Evolutionary conservation across 169 alveolate species (phyloP).

Genomic region (Plasmodium reichenowi): DNA sequence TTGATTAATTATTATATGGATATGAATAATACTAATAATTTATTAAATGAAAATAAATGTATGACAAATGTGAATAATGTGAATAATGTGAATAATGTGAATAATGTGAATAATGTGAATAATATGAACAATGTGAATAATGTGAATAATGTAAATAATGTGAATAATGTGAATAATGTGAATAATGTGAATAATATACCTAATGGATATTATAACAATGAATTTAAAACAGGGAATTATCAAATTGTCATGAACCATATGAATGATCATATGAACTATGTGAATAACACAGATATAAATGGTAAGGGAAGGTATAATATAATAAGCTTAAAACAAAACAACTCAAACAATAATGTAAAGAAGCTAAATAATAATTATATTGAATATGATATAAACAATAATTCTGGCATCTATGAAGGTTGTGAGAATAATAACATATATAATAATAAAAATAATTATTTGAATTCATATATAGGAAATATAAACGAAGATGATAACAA

Average conservation of each 20-base stretch:
- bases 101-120: too few species aligned
- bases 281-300: neutral
- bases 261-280: neutral
- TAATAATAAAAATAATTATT: neutral
- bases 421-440: neutral
- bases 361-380: constrained; percentile 40
- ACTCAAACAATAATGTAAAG: constrained; percentile 1
- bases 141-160: too few species aligned
- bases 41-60: neutral
- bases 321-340: constrained; percentile 21
- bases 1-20: neutral
- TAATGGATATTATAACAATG: too few species aligned
- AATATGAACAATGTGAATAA: neutral
- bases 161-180: too few species aligned
- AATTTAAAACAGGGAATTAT: too few species aligned
- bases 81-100: too few species aligned
- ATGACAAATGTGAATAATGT: neutral
- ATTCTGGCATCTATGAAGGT: neutral
- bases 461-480: neutral
- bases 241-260: too few species aligned
- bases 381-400: constrained; percentile 58
- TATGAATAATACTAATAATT: neutral
- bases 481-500: neutral
- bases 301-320: neutral
- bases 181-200: too few species aligned